A percentile compares a stretch with the other conserved stretches of the same genome.
These are phyloP conservation scores for Quercus variabilis DNA, from an alignment of 306 rosid genomes.

Conservation along the genomic window DNA sequence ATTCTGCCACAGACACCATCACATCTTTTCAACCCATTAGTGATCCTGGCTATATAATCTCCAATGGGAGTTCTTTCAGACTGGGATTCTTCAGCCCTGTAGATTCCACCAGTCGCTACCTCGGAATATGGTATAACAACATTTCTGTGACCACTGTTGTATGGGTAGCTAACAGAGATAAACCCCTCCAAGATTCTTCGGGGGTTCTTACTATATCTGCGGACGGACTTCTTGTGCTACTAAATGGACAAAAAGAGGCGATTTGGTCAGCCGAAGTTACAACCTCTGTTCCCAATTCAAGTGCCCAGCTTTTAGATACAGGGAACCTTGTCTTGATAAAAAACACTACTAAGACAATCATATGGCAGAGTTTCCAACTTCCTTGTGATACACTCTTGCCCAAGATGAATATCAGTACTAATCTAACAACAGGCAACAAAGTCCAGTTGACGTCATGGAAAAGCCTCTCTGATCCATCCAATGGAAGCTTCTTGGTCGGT, in stretches of 20 bases:
- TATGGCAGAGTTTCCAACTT: conserved; percentile 40
- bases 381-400: conserved; percentile 25
- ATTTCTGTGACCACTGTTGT: not conserved
- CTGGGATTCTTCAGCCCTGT: conserved; percentile 27
- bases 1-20: not conserved
- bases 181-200: conserved; percentile 26
- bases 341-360: not conserved
- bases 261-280: conserved; percentile 38
- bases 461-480: conserved; percentile 33
- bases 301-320: conserved; percentile 24
- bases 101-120: not conserved
- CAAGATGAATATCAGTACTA: conserved; percentile 5
- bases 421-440: not conserved
- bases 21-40: not conserved
- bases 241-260: conserved; percentile 12
- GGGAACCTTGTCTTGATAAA: conserved; percentile 30
- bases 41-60: not conserved
- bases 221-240: conserved; percentile 28
- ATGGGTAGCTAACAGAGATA: conserved; percentile 36
- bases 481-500: conserved; percentile 24
- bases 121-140: conserved; percentile 22
- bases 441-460: conserved; percentile 21
- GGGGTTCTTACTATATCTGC: conserved; percentile 19
- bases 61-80: not conserved
- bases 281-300: conserved; percentile 4